These are phyloP conservation scores for Trichoderma orchidacearum DNA, from an alignment of 495 filamentous ascomycete species.

Conservation along the genomic window DNA sequence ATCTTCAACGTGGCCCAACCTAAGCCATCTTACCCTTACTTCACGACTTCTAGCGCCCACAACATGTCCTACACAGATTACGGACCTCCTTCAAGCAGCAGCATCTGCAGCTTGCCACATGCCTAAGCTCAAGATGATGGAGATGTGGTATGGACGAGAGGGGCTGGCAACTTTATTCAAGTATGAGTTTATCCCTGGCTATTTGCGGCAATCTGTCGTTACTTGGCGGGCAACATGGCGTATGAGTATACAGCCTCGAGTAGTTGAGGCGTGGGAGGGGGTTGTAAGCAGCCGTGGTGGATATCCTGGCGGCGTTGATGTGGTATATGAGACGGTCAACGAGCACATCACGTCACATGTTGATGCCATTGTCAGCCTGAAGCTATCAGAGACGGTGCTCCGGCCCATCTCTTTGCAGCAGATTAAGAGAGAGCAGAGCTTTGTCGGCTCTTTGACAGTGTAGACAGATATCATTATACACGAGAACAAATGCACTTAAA, in stretches of 20 bases:
- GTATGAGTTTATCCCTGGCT: not conserved
- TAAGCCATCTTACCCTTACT: not conserved
- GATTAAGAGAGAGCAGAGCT: not conserved
- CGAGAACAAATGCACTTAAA: not conserved
- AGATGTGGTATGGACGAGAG: not conserved
- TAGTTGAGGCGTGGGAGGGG: not conserved
- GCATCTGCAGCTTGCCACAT: not conserved
- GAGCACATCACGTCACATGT: not conserved
- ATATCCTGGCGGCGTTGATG: not conserved
- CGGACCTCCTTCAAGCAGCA: not conserved
- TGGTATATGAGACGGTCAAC: not conserved
- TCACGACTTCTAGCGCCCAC: not conserved
- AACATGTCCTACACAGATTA: not conserved
- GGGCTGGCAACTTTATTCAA: not conserved
- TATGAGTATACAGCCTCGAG: slow-evolving; percentile 1
- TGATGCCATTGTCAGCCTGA: not conserved
- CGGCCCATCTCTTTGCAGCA: not conserved
- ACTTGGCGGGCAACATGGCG: not conserved
- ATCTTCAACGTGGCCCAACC: not conserved
- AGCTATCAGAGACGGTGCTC: not conserved
- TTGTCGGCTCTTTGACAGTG: not conserved
- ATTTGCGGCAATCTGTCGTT: not conserved
- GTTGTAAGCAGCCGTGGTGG: not conserved
- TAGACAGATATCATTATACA: not conserved
- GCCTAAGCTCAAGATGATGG: not conserved